Evolutionary conservation across 371 early-diverging fungal species (phyloP).

Genomic region (Capillidium heterosporum): DNA sequence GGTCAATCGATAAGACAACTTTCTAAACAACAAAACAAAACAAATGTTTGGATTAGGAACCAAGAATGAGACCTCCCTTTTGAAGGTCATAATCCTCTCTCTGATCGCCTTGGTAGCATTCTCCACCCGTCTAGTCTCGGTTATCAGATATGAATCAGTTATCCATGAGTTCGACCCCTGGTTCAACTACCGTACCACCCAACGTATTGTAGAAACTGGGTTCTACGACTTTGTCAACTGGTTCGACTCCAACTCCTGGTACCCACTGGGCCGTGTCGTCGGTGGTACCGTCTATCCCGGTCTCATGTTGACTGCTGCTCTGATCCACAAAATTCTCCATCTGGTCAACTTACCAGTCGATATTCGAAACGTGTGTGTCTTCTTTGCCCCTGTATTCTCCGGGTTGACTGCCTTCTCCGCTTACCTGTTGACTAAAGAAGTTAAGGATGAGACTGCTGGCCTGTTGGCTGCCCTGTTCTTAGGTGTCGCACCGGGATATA

Average conservation of each 20-base stretch:
- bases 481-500: constrained; percentile 95
- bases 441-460: constrained; percentile 81
- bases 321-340: constrained; percentile 82
- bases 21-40: too few species aligned
- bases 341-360: constrained; percentile 83
- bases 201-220: constrained; percentile 84
- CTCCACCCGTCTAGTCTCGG: constrained; percentile 85
- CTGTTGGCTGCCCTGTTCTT: constrained; percentile 92
- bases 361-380: constrained; percentile 94
- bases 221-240: constrained; percentile 97
- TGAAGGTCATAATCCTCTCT: constrained; percentile 55
- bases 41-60: constrained; percentile 5
- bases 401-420: constrained; percentile 83
- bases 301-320: constrained; percentile 94
- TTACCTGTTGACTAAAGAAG: constrained; percentile 78
- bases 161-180: constrained; percentile 99
- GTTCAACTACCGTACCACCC: constrained; percentile 98
- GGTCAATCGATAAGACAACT: too few species aligned
- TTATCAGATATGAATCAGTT: constrained; percentile 86
- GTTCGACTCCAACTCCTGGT: constrained; percentile 98
- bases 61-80: constrained; percentile 11
- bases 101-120: constrained; percentile 79
- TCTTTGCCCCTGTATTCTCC: constrained; percentile 91
- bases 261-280: constrained; percentile 96
- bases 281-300: constrained; percentile 97